Conservation (phyloP, 352 stramenopile genomes). For the Globisporangium orthogonon region DNA sequence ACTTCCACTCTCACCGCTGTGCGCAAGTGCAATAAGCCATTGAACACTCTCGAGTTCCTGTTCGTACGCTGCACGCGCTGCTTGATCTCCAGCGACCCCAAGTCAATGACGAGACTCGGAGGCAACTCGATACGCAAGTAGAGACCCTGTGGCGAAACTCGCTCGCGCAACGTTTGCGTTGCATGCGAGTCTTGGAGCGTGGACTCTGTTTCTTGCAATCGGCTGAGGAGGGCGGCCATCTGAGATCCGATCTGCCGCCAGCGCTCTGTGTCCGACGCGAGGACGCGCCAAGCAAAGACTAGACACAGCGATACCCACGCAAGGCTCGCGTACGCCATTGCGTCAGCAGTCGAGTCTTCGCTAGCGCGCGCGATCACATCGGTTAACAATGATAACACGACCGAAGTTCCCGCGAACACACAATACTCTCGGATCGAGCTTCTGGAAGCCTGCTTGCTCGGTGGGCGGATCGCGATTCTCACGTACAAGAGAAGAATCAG, state of each 20-base stretch:
- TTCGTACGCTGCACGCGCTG: slow-evolving; percentile 30
- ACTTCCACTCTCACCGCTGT: slow-evolving; percentile 49
- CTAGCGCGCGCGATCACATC: slow-evolving; percentile 7
- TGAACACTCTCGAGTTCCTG: slow-evolving; percentile 36
- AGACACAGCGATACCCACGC: slow-evolving; percentile 24
- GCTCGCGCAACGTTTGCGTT: slow-evolving; percentile 19
- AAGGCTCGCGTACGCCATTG: neutral
- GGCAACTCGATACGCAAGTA: slow-evolving; percentile 61
- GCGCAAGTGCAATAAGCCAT: slow-evolving; percentile 25
- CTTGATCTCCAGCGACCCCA: slow-evolving; percentile 45
- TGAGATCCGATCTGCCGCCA: slow-evolving; percentile 26
- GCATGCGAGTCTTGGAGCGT: slow-evolving; percentile 15
- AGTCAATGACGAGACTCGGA: slow-evolving; percentile 58
- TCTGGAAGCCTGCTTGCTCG: slow-evolving; percentile 1
- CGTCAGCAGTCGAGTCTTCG: neutral
- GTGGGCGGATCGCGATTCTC: slow-evolving; percentile 20
- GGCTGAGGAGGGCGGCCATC: neutral
- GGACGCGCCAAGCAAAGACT: slow-evolving; percentile 43
- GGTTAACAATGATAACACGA: slow-evolving; percentile 1
- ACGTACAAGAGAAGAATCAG: slow-evolving; percentile 9
- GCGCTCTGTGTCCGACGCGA: slow-evolving; percentile 43
- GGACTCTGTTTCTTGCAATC: neutral
- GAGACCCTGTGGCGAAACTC: slow-evolving; percentile 31
- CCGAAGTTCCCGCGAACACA: slow-evolving; percentile 17
- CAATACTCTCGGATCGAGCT: slow-evolving; percentile 4